Conservation (phyloP, 306 rosid genomes). For the Mucuna pruriens region DNA sequence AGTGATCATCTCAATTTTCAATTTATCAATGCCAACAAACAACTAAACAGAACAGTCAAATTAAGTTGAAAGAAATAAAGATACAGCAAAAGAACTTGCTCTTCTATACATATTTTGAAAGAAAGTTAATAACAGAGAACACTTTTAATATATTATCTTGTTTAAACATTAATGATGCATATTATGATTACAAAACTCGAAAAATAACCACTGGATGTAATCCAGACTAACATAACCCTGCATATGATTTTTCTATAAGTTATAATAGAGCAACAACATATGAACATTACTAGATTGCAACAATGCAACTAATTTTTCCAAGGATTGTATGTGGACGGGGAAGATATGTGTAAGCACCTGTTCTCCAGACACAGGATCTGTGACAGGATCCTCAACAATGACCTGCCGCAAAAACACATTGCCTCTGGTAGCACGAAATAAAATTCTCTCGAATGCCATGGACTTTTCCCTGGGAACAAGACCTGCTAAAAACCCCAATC, state of each 20-base stretch:
- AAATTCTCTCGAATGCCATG: slow-evolving; percentile 79
- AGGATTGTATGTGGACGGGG: not conserved
- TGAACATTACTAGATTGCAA: slow-evolving; percentile 1
- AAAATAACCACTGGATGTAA: slow-evolving; percentile 13
- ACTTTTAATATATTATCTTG: not conserved
- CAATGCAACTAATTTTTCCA: not conserved
- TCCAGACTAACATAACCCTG: slow-evolving; percentile 23
- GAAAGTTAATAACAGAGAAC: slow-evolving; percentile 14
- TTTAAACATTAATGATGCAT: not conserved
- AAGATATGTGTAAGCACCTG: slow-evolving; percentile 54
- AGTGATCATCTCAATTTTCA: slow-evolving; percentile 26
- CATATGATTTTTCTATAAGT: not conserved
- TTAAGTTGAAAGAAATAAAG: not conserved
- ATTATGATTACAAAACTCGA: not conserved
- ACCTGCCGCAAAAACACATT: slow-evolving; percentile 80
- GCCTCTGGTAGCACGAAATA: slow-evolving; percentile 90
- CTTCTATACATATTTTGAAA: slow-evolving; percentile 14
- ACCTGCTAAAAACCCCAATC: slow-evolving; percentile 78
- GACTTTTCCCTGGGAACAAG: slow-evolving; percentile 84
- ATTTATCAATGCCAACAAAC: slow-evolving; percentile 8
- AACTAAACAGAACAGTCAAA: not conserved
- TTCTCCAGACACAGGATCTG: slow-evolving; percentile 82
- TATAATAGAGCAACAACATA: not conserved
- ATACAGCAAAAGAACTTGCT: slow-evolving; percentile 20
- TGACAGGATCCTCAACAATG: slow-evolving; percentile 66